These are phyloP conservation scores for Solanum appendiculatum DNA, from an alignment of 257 asterid species.

Conservation along the genomic window DNA sequence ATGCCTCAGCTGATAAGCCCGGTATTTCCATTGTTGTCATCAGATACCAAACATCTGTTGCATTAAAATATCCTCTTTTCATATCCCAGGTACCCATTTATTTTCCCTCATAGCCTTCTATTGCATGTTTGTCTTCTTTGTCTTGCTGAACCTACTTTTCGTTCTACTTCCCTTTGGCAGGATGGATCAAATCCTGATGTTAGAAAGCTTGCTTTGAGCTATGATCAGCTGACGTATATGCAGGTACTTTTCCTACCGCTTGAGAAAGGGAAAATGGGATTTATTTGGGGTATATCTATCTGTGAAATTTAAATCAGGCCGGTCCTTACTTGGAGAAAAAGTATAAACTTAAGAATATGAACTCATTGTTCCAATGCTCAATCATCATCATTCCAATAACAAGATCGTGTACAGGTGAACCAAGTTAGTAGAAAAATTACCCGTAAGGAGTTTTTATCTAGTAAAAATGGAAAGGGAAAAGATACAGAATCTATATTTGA, in stretches of 20 bases:
- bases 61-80: slow-evolving; percentile 90
- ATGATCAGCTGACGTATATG: slow-evolving; percentile 83
- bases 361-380: neutral
- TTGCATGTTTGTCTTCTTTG: neutral
- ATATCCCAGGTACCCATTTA: slow-evolving; percentile 64
- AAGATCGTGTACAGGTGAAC: neutral
- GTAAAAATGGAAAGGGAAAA: neutral
- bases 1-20: slow-evolving; percentile 9
- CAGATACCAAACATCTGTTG: slow-evolving; percentile 71
- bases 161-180: slow-evolving; percentile 26
- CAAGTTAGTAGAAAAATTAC: neutral
- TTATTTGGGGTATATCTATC: neutral
- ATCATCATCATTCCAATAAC: neutral
- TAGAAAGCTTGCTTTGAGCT: slow-evolving; percentile 69
- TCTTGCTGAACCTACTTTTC: neutral
- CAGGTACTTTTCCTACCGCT: slow-evolving; percentile 43
- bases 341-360: neutral
- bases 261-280: neutral
- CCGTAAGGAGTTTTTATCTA: neutral
- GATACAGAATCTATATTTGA: neutral
- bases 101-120: neutral
- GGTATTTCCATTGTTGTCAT: slow-evolving; percentile 16
- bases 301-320: neutral
- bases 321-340: neutral
- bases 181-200: slow-evolving; percentile 84